Base-by-base conservation (phyloP, 768 basidiomycete species). In the Suillus spraguei region DNA sequence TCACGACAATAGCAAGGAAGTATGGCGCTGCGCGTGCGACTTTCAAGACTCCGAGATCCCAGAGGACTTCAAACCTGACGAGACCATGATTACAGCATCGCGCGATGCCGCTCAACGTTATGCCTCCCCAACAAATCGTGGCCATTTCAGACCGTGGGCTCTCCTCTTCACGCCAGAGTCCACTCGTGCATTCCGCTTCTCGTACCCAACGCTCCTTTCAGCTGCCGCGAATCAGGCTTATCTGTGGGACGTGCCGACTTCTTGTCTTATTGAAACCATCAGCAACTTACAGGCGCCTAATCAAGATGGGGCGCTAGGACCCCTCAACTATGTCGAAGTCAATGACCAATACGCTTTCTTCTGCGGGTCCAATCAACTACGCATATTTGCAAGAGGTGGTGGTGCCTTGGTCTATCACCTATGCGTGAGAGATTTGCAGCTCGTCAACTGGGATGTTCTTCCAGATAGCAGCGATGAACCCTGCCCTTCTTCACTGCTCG, bases 101-200 rank as follows among this genome's bases (percentile, higher is more conserved):
- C 16, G 42, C 0, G n/a, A 66, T 33, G 60, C 80, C 61, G 67
- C 70, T 55, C 5, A 62, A 24, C 36, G 60, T 60, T 44, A 68
- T 63, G 7, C 35, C 59, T 53, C 60, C 8, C 64, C 41, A n/a
- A 66, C 66, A 7, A 60, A 52, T 3, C 63, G 61, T 1, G 88
- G 87, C 0, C 83, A 82, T 59, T 92, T 92, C 70, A 76, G 72
- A 35, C 85, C 90, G 0, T 90, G 87, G 83, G 84, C 85, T 0
- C 72, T 87, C 28, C 74, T 92, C 13, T 70, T 69, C 5, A 74
- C 81, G 56, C 85, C 87, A 5, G 78, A 77, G 33, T 8, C n/a
- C 16, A 69, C 76, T 5, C 73, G 68, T 5, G 90, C 90, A 0
- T 92, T 83, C 73, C 83, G 89, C 17, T 84, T 91, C 63, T 86